Evolutionary conservation across 2,329 filamentous ascomycete species (phyloP), one percentile per base, ranked within the genome.

Genomic region (Rutstroemia sp.): DNA sequence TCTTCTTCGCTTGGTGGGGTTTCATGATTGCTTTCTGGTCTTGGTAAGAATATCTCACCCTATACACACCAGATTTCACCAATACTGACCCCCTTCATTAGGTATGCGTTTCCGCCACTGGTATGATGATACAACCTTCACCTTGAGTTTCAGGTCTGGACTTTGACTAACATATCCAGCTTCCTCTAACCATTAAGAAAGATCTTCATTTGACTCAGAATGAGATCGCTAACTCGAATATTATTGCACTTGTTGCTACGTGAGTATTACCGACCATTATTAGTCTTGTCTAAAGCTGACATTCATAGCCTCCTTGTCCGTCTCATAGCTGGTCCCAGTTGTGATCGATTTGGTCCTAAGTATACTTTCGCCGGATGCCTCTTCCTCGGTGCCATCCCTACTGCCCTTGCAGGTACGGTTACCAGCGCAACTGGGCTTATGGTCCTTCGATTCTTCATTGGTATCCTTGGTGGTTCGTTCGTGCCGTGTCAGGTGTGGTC

Each of bases 401-500:
- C 91, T 17, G 91, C 86, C 39, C 81, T 95, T 37, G 88, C 91
- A 0, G 89, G 90, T 5, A 83, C 90, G 1, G 83, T 92, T 41
- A 84, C 82, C 48, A 84, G 78, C 53, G 82, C 82, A 5, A 73
- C 72, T 4, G 85, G 88, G 8, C 78, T 92, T n/a, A 85, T 89
- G 63, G 73, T 81, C 19, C 79, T 87, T 48, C 82, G 88, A 46
- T 92, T 92, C 76, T 92, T 92, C 72, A 82, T 92, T 60, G 88
- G 88, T 58, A 86, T 92, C 45, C 80, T 92, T 0, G 88, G 88
- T 42, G 87, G 85, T 2, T 81, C 83, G 1, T 92, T 92, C 65
- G 88, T 92, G 0, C 88, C 88, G 12, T 95, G 90, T 70, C 90
- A 95, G 69, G 92, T 95, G 6, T 96, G 91, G 89, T 89, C 87